Base-by-base conservation (phyloP, 1,284 basidiomycete genomes). In the Xerocomus minutiporus region DNA sequence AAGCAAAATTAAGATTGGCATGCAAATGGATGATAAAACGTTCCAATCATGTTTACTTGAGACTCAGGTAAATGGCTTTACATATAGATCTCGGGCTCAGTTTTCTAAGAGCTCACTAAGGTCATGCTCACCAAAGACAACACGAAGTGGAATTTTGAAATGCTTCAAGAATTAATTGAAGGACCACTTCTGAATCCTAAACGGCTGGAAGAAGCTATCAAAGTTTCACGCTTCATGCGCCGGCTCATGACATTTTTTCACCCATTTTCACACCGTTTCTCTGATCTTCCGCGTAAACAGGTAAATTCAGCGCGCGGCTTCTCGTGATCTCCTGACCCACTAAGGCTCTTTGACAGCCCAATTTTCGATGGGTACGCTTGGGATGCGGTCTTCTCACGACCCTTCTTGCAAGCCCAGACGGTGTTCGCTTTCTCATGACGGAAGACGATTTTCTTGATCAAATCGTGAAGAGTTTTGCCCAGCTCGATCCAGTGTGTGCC, bases 161-260 rank as follows among this genome's bases (percentile, higher is more conserved):
- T 84, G 20, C 75, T 99, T 51, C 83, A 89, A 62, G 94, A 97
- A 46, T 77, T 99, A 13, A 81, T 98, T 20, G 93, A 98, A 61
- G 96, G 97, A 0, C 93, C 95, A 1, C 73, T 99, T 46, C 76
- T 94, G 45, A 96, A 95, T 63, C 84, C 93, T 1, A 92, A 91
- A 63, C 78, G 97, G n/a, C 79, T 99, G 65, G 97, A 99, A 63
- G 97, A 99, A 71, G 93, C 92, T 1, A 91, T 96, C 66, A 90
- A 88, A 65, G 91, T 88, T 11, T 88, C 91, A 15, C 87, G 93
- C 63, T 94, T 97, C 59, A 84, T 97, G 54, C 81, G 88, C 35
- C 81, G 92, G 31, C 73, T 99, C 15, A 85, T 97, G 76, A 81
- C 85, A 1, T 99, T 99, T 75, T 97, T 88, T 65, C 91, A 97